These are phyloP conservation scores for Termitomyces sp. DNA, from an alignment of 768 basidiomycete species.

Conservation along the genomic window DNA sequence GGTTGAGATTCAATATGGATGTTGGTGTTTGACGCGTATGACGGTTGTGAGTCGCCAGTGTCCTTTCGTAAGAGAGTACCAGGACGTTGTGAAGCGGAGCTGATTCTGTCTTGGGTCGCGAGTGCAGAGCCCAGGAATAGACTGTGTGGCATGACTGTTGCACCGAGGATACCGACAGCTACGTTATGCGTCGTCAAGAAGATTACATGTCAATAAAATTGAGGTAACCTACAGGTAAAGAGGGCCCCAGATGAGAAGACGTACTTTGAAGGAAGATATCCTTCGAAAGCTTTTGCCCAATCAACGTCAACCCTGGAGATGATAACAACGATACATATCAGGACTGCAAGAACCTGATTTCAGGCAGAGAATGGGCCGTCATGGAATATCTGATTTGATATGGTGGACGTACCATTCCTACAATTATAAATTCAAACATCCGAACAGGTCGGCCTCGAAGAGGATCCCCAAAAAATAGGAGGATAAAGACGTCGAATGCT, in stretches of 20 bases:
- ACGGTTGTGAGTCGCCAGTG: conserved; percentile 2
- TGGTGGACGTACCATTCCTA: conserved; percentile 38
- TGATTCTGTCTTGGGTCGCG: conserved; percentile 74
- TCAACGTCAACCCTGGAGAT: conserved; percentile 63
- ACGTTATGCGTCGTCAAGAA: not conserved
- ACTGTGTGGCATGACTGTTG: conserved; percentile 92
- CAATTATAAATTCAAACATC: conserved; percentile 49
- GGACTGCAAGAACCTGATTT: too few species aligned
- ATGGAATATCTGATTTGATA: not conserved
- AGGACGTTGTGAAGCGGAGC: conserved; percentile 21
- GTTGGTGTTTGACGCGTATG: conserved; percentile 4
- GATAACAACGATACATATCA: conserved; percentile 75
- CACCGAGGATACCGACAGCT: conserved; percentile 73
- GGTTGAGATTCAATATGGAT: not conserved
- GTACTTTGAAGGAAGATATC: conserved; percentile 68
- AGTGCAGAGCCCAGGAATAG: conserved; percentile 86
- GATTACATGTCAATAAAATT: not conserved
- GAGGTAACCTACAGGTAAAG: conserved; percentile 53
- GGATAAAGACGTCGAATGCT: conserved; percentile 57
- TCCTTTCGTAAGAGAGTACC: conserved; percentile 15
- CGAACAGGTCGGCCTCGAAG: conserved; percentile 59
- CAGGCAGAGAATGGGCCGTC: not conserved
- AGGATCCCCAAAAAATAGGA: conserved; percentile 70
- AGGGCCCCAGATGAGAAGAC: conserved; percentile 51
- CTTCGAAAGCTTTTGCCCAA: conserved; percentile 71